Conservation (phyloP, 2,329 filamentous ascomycete genomes). For the Sclerotinia glacialis region DNA sequence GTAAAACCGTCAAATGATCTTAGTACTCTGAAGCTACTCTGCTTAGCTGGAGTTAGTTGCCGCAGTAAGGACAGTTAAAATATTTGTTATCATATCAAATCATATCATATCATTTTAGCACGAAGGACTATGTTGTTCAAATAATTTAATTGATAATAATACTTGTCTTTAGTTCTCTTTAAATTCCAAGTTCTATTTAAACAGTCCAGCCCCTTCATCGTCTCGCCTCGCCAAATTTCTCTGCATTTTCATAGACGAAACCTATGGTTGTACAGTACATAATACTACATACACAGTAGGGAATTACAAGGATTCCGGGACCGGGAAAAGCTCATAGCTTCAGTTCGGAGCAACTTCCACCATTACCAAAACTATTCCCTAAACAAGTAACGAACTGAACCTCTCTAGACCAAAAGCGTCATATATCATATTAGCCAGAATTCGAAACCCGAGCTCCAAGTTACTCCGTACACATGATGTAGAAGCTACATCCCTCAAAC, state of each 20-base stretch:
- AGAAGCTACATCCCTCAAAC: conserved; percentile 4
- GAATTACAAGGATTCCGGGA: neutral
- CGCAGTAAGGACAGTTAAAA: conserved; percentile 13
- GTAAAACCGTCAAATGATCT: conserved; percentile 18
- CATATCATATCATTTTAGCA: neutral
- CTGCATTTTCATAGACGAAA: neutral
- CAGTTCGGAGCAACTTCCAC: neutral
- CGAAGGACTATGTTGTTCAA: neutral
- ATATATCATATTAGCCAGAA: conserved; percentile 17
- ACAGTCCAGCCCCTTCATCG: conserved; percentile 2
- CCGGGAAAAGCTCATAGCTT: conserved; percentile 4
- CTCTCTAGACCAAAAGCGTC: conserved; percentile 2
- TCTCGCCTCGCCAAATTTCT: conserved; percentile 10
- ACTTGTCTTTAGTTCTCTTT: neutral
- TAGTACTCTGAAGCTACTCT: neutral
- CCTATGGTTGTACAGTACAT: too few species aligned
- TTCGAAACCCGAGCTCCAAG: conserved; percentile 12
- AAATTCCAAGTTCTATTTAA: neutral
- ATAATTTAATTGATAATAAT: neutral
- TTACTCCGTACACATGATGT: neutral
- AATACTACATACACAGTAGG: too few species aligned
- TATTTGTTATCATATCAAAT: neutral
- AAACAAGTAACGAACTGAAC: conserved; percentile 5
- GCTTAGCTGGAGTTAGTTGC: neutral
- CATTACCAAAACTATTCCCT: neutral